Percentiles rank a stretch among this genome's conserved stretches.
phyloP scores from a whole-genome alignment of 2,329 filamentous ascomycete species.

The Phialophora tarda region DNA sequence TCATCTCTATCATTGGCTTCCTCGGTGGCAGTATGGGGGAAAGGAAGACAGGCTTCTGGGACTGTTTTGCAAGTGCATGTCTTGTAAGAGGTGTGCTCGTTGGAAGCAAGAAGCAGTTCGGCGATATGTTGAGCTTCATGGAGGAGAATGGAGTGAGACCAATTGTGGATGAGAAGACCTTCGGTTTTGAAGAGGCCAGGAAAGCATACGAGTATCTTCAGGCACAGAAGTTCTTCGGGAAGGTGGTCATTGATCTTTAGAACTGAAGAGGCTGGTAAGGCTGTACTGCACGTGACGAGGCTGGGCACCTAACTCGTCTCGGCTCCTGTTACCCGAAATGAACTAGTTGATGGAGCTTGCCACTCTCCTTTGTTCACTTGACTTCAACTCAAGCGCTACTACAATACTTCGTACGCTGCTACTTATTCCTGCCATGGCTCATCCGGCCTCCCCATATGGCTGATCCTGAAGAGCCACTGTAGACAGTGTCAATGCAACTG shows the following conservation, averaged over 20 bases:
- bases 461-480: neutral
- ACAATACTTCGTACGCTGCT: neutral
- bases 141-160: constrained; percentile 65
- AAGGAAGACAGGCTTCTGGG: constrained; percentile 55
- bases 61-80: constrained; percentile 57
- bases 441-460: neutral
- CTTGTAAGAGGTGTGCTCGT: constrained; percentile 64
- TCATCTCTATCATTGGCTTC: constrained; percentile 59
- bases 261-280: neutral
- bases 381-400: neutral
- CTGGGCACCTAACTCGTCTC: neutral
- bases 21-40: constrained; percentile 47
- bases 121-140: constrained; percentile 65
- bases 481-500: neutral
- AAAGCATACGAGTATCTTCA: constrained; percentile 62
- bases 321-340: neutral
- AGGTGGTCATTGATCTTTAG: constrained; percentile 52
- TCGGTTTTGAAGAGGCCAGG: constrained; percentile 57
- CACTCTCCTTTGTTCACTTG: neutral
- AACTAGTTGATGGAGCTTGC: neutral
- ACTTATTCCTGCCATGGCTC: neutral
- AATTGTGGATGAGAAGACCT: constrained; percentile 64
- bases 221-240: constrained; percentile 61
- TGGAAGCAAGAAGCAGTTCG: constrained; percentile 61
- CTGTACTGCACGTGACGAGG: neutral